Conservation (phyloP, 306 rosid genomes). For the Lotus japonicus region DNA sequence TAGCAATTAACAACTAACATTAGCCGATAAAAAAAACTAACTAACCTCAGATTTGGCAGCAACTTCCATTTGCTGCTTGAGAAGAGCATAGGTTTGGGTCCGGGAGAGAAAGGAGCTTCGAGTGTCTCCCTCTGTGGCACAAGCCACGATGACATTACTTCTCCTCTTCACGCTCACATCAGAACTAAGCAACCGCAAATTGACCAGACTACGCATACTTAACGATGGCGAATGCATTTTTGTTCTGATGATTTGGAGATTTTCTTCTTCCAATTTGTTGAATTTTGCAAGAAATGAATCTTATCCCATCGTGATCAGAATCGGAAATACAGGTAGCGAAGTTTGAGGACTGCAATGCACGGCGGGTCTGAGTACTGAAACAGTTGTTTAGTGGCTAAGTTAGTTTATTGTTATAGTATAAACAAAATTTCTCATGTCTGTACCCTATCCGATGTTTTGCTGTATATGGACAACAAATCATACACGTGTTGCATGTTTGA, state of each 20-base stretch:
- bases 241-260: not conserved
- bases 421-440: not conserved
- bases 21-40: too few species aligned
- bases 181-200: conserved; percentile 26
- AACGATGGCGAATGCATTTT: conserved; percentile 68
- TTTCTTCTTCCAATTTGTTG: too few species aligned
- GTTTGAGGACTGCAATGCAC: too few species aligned
- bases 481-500: too few species aligned
- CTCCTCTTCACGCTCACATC: conserved; percentile 23
- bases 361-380: too few species aligned
- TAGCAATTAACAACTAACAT: too few species aligned
- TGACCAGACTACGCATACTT: conserved; percentile 35
- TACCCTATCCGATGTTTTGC: not conserved
- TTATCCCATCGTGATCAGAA: too few species aligned
- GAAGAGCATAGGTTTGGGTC: conserved; percentile 66
- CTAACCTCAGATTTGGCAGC: conserved; percentile 88
- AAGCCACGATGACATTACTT: conserved; percentile 33
- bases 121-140: conserved; percentile 44
- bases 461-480: conserved; percentile 27
- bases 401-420: too few species aligned
- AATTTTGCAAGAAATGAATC: too few species aligned
- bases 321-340: too few species aligned
- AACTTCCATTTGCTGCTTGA: conserved; percentile 85
- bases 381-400: not conserved
- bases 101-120: conserved; percentile 57